phyloP scores from a whole-genome alignment of 768 basidiomycete genomes.

The Nidula microcarpa region DNA sequence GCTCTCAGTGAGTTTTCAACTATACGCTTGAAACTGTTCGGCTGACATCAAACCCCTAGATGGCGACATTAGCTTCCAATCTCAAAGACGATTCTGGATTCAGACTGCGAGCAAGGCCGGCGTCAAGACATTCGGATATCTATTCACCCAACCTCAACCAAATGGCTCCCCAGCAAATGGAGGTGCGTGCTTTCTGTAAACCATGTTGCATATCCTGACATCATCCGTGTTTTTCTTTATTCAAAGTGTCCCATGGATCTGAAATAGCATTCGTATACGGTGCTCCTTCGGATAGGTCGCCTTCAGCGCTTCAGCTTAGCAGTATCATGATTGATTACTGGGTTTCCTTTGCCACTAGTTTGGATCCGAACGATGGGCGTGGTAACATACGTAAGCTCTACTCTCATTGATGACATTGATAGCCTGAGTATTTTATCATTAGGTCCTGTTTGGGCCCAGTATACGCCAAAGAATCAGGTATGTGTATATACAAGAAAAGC shows the following conservation, averaged over 20 bases:
- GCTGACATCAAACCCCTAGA: conserved; percentile 7
- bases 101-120: conserved; percentile 32
- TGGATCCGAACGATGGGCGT: conserved; percentile 35
- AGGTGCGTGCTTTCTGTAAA: conserved; percentile 14
- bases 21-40: conserved; percentile 10
- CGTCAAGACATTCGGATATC: conserved; percentile 35
- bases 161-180: conserved; percentile 17
- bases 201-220: no score
- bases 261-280: conserved; percentile 34
- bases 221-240: no score
- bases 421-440: neutral
- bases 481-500: neutral
- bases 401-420: neutral
- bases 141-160: conserved; percentile 37
- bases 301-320: conserved; percentile 18
- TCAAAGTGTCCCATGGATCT: conserved; percentile 16
- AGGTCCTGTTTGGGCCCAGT: conserved; percentile 25
- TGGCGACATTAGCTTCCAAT: conserved; percentile 36
- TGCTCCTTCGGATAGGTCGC: conserved; percentile 15
- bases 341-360: conserved; percentile 34
- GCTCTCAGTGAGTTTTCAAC: conserved; percentile 21
- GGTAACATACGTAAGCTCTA: conserved; percentile 22
- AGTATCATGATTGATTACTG: conserved; percentile 39
- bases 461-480: conserved; percentile 20
- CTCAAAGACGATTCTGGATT: conserved; percentile 33